Conservation (phyloP, 352 stramenopile genomes). For the Phytophthora citrophthora region DNA sequence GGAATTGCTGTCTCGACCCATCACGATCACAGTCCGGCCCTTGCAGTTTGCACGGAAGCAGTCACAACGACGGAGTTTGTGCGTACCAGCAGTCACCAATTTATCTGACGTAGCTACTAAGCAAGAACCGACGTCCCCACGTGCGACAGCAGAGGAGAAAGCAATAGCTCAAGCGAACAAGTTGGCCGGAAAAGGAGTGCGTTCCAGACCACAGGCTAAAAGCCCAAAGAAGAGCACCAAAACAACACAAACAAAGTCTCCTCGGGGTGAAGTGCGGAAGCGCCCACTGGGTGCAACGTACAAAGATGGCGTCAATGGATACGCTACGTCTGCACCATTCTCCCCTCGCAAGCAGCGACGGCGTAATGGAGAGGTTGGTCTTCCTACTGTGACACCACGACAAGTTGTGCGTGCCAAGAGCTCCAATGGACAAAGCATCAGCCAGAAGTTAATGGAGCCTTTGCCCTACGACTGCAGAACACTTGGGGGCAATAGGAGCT, state of each 20-base stretch:
- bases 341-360: conserved; percentile 50
- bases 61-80: conserved; percentile 26
- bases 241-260: conserved; percentile 31
- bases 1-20: conserved; percentile 55
- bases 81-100: conserved; percentile 8
- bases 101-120: conserved; percentile 16
- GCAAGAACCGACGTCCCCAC: conserved; percentile 13
- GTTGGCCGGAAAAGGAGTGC: conserved; percentile 29
- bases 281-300: conserved; percentile 18
- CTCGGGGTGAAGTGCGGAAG: conserved; percentile 31
- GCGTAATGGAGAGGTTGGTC: conserved; percentile 35
- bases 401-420: conserved; percentile 40
- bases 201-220: conserved; percentile 14
- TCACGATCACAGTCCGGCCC: conserved; percentile 68
- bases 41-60: conserved; percentile 48
- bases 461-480: conserved; percentile 38
- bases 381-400: conserved; percentile 32
- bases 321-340: conserved; percentile 21
- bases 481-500: conserved; percentile 60
- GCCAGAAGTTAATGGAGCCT: conserved; percentile 43
- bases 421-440: conserved; percentile 36
- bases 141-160: conserved; percentile 17
- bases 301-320: conserved; percentile 19
- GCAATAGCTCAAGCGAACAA: conserved; percentile 23
- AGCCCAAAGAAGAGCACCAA: conserved; percentile 40